Base-by-base conservation (phyloP, 1,284 basidiomycete species). In the Leccinum pseudoinsigne region DNA sequence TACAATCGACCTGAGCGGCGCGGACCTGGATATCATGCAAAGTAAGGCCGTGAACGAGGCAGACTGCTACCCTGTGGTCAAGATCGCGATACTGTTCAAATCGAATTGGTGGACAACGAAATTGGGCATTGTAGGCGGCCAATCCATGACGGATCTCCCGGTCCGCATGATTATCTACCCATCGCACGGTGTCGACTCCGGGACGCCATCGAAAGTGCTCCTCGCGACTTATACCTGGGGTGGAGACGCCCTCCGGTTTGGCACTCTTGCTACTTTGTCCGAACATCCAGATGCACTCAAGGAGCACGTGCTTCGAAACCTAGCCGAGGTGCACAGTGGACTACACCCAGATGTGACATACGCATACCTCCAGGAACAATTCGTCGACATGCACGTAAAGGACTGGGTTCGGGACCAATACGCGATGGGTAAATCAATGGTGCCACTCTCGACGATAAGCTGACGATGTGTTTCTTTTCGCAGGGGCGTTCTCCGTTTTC, bases 91-190 rank as follows among this genome's bases (percentile, higher is more conserved):
- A 50, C 72, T 72, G 12, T 79, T 79, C 65, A 73, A 68, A 59
- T 66, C 68, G 6, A 68, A 72, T 16, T 79, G 76, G 70, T 79
- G 78, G 77, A 72, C 75, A 51, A 64, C 65, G 9, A 61, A 63
- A 40, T 31, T 64, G 3, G 47, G 66, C 6, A 68, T 68, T 12
- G n/a, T 66, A 1, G 77, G 77, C n/a, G 77, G 77, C 1, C 74
- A 77, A 62, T 71, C 75, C 21, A 64, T 65, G 12, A 79, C 77
- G 3, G 77, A 79, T 63, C 70, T 77, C 10, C 74, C 74, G 1
- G 71, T 77, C 36, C 71, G 74, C 10, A 69, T 64, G 57, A 67
- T 78, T 21, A 68, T 79, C 16, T 80, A 77, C 59, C 78, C 78
- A 0, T 79, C 77, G 0, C 64, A 76, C 16, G 78, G 78, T 9